Evolutionary conservation across 2,329 filamentous ascomycete species (phyloP).

Genomic region (Metarhizium guizhouense): DNA sequence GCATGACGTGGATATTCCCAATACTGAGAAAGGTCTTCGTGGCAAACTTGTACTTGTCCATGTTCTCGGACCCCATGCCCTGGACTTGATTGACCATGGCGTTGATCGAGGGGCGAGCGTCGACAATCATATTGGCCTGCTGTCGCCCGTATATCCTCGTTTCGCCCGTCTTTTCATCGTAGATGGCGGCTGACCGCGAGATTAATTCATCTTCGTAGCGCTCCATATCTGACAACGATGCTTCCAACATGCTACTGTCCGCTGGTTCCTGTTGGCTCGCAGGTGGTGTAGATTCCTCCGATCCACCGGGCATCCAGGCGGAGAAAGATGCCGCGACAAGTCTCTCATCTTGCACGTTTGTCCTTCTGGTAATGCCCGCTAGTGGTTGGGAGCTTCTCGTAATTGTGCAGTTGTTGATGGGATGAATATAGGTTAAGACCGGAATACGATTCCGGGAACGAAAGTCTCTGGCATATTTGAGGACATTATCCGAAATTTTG

Average conservation of each 20-base stretch:
- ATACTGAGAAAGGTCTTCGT: constrained; percentile 90
- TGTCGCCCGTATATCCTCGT: constrained; percentile 80
- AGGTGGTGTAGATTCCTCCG: constrained; percentile 24
- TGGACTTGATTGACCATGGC: constrained; percentile 90
- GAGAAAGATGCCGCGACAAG: constrained; percentile 85
- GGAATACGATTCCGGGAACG: constrained; percentile 85
- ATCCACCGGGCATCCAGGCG: constrained; percentile 22
- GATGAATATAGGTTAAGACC: constrained; percentile 87
- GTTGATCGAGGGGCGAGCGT: constrained; percentile 89
- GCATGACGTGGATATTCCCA: constrained; percentile 98
- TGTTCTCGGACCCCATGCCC: constrained; percentile 91
- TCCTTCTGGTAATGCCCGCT: constrained; percentile 75
- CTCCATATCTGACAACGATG: constrained; percentile 53
- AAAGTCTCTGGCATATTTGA: constrained; percentile 87
- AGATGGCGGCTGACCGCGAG: constrained; percentile 26
- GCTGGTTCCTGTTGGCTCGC: constrained; percentile 43
- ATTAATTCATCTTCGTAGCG: constrained; percentile 61
- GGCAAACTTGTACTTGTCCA: constrained; percentile 92
- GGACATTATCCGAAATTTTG: constrained; percentile 88
- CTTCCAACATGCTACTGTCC: constrained; percentile 25
- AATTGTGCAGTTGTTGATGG: constrained; percentile 93
- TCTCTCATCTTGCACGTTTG: constrained; percentile 92
- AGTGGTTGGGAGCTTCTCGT: constrained; percentile 89
- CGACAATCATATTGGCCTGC: constrained; percentile 88
- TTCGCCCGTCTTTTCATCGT: constrained; percentile 52